Base-by-base conservation (phyloP, 2,329 filamentous ascomycete species). In the Neonectria hederae region DNA sequence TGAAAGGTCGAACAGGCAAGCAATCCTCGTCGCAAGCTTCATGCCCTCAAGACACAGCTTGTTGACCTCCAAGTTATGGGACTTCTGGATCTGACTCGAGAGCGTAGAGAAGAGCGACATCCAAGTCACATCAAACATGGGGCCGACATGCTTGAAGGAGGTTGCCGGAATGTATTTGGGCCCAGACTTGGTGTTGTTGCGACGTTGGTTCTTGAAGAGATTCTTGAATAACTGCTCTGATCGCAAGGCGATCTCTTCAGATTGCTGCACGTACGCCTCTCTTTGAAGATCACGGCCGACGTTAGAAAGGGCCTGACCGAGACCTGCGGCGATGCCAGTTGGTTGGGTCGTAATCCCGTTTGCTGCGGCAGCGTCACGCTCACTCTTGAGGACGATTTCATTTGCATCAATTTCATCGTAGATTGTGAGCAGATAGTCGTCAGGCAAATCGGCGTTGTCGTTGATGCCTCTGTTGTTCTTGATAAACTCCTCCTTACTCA, bases 401-500 rank as follows among this genome's bases (percentile, higher is more conserved):
- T 98, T 95, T 62, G 84, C 86, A 1, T 86, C 87, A 73, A 99
- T 99, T 76, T 99, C 96, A 5, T 99, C 95, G 71, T 90, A 99
- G 58, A 99, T 98, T 6, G 86, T 88, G 28, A 88, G 85, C 2
- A 99, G 88, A 75, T 99, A 99, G 40, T 99, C 96, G 54, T 97
- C 90, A 0, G 97, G 96, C 64, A 99, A 82, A 81, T 98, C 93
- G 30, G 93, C 92, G 70, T 92, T 95, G 80, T 99, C 96, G 79
- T 99, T 98, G 83, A 99, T 99, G 62, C 96, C 96, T 28, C 96
- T 86, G 78, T 99, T 99, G 81, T 99, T 99, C 83, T 97, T 97
- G 83, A 99, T 97, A 76, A 99, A 99, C 71, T 99, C 97, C 67
- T 97, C 92, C 69, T 94, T 94, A 26, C 91, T 97, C 96, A 99